Evolutionary conservation across 2,329 filamentous ascomycete genomes (phyloP), one percentile per base, ranked within the genome.

Genomic region (Epichloe amarillans): DNA sequence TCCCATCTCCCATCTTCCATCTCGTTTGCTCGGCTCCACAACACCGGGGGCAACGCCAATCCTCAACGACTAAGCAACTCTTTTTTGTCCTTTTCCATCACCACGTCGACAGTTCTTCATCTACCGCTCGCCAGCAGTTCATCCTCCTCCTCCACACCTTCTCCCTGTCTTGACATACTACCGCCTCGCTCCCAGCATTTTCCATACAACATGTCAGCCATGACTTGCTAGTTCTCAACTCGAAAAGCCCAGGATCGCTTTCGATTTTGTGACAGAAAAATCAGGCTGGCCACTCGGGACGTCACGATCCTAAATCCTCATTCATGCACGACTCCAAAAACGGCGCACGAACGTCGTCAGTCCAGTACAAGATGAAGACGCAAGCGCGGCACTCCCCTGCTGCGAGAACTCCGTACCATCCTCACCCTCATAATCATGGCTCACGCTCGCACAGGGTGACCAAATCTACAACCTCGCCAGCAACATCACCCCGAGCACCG

Each of bases 381-480:
- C 61, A 65, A 5, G 61, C 67, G 51, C 65, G 66, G 41, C 65
- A 67, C 30, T 64, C 70, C 26, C 66, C 66, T 6, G 55, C 57
- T 38, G 62, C 63, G 30, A 59, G 62, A 40, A 64, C 61, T 49
- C 60, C 63, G 12, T 64, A 65, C 53, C 65, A 69, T 47, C 56
- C 65, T 17, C 65, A 69, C 52, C 56, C 65, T n/a, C 65, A 68
- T 51, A 64, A 72, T 7, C 72, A 71, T 50, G 64, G 69, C 43
- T 64, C 70, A 44, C 71, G 72, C 50, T 61, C 70, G 21, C 53
- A 57, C 17, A 66, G 63, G 49, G 57, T 64, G 35, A 63, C 64
- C 52, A 75, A 70, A 54, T 62, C 73, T 5, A 67, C 69, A 11
- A 80, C 69, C 6, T 80, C 79, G 1, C 78, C 80, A 3, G 52